These are phyloP conservation scores for Malus fusca DNA, from an alignment of 306 rosid species.

Conservation along the genomic window DNA sequence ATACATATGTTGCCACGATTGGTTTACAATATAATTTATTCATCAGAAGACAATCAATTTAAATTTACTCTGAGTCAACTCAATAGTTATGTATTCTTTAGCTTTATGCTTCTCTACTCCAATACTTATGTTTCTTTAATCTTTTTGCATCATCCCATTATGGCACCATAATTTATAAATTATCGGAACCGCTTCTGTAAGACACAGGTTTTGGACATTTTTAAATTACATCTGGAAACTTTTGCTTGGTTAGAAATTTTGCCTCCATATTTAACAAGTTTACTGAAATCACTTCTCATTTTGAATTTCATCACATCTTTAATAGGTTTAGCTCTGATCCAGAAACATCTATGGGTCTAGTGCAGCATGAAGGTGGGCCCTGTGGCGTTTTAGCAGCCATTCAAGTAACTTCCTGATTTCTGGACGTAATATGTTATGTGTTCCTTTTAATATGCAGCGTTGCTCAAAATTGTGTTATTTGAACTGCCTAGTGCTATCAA, in stretches of 20 bases:
- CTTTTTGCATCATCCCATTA: neutral
- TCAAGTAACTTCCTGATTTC: slow-evolving; percentile 63
- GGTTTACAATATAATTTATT: neutral
- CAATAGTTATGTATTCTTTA: neutral
- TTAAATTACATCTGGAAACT: neutral
- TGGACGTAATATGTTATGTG: slow-evolving; percentile 9
- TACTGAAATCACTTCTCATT: neutral
- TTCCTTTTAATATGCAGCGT: slow-evolving; percentile 16
- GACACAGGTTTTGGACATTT: neutral
- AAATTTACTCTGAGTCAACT: neutral
- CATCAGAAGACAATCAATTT: neutral
- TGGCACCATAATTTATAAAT: neutral
- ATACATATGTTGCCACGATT: neutral
- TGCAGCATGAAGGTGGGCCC: slow-evolving; percentile 99
- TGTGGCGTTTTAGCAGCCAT: slow-evolving; percentile 98
- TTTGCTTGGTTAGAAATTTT: neutral
- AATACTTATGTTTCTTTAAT: neutral
- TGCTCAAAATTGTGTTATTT: slow-evolving; percentile 1
- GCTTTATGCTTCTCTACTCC: neutral
- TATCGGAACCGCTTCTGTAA: neutral
- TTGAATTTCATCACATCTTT: slow-evolving; percentile 2
- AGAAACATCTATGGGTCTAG: slow-evolving; percentile 91
- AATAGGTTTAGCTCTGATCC: slow-evolving; percentile 76
- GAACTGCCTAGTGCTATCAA: slow-evolving; percentile 2
- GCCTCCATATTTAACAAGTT: neutral